These are phyloP conservation scores for Lenwebbia sp. DNA, from an alignment of 345 rosid genomes.

Conservation along the genomic window DNA sequence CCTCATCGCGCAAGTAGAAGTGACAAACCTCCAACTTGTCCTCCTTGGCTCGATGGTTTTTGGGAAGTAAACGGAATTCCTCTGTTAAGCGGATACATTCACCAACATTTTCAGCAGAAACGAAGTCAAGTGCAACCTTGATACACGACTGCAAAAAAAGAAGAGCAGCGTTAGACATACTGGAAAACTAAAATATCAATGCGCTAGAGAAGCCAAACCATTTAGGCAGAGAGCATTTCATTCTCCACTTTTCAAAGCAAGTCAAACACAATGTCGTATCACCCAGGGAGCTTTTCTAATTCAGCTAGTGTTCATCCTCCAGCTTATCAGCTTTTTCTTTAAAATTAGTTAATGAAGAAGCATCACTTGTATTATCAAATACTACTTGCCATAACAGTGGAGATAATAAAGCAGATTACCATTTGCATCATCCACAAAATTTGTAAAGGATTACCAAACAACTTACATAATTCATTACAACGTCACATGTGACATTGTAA, in stretches of 20 bases:
- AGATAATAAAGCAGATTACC: background rate
- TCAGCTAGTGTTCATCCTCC: background rate
- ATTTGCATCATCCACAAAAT: background rate
- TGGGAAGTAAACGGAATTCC: conserved; percentile 39
- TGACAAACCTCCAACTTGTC: conserved; percentile 35
- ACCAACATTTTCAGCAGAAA: conserved; percentile 46
- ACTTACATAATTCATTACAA: background rate
- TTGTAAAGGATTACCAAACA: background rate
- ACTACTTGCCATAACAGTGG: background rate
- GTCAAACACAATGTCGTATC: background rate
- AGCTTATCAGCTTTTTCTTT: background rate
- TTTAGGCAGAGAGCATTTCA: background rate
- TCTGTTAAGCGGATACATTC: conserved; percentile 45
- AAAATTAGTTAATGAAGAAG: background rate
- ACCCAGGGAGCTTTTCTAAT: background rate
- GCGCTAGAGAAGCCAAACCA: background rate
- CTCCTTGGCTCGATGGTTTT: conserved; percentile 31
- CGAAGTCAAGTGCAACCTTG: conserved; percentile 46
- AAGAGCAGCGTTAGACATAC: background rate
- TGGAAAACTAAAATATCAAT: background rate
- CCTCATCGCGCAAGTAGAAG: background rate
- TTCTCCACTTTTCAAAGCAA: background rate
- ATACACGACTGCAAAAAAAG: conserved; percentile 25
- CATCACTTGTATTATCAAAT: background rate
- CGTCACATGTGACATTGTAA: background rate